Evolutionary conservation across 495 filamentous ascomycete genomes (phyloP).

Genomic region (Talaromyces stipitatus): DNA sequence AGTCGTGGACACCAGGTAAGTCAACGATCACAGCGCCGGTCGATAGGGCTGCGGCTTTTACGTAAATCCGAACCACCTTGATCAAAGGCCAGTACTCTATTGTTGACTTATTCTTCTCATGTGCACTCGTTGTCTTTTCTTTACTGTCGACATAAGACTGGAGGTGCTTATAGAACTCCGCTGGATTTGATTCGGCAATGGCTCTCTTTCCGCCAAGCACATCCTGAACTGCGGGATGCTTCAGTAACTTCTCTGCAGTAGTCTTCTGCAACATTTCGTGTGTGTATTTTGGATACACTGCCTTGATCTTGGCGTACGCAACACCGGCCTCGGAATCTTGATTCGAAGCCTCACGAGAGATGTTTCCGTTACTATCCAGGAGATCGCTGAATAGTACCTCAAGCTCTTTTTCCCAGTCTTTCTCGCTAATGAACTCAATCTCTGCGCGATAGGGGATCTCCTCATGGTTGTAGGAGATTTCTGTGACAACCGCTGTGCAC

Average conservation of each 20-base stretch:
- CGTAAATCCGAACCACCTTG: conserved; percentile 52
- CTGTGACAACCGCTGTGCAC: conserved; percentile 59
- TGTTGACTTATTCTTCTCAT: conserved; percentile 16
- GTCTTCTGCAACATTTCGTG: conserved; percentile 38
- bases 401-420: conserved; percentile 54
- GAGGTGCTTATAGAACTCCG: conserved; percentile 35
- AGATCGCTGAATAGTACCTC: conserved; percentile 41
- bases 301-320: conserved; percentile 56
- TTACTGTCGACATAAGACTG: conserved; percentile 46
- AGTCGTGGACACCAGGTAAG: conserved; percentile 57
- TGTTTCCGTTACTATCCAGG: conserved; percentile 32
- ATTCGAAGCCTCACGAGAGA: conserved; percentile 35
- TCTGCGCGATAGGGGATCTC: conserved; percentile 47
- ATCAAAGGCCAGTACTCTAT: conserved; percentile 63
- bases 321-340: conserved; percentile 46
- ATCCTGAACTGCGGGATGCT: conserved; percentile 17
- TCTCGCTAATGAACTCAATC: conserved; percentile 50
- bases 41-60: conserved; percentile 45
- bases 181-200: conserved; percentile 28
- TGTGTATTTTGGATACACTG: conserved; percentile 52
- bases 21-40: conserved; percentile 62
- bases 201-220: conserved; percentile 41
- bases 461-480: conserved; percentile 57
- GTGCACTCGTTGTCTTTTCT: conserved; percentile 27
- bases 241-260: conserved; percentile 22